Conservation (phyloP, 2,329 filamentous ascomycete genomes). For the Albifimbria verrucaria region DNA sequence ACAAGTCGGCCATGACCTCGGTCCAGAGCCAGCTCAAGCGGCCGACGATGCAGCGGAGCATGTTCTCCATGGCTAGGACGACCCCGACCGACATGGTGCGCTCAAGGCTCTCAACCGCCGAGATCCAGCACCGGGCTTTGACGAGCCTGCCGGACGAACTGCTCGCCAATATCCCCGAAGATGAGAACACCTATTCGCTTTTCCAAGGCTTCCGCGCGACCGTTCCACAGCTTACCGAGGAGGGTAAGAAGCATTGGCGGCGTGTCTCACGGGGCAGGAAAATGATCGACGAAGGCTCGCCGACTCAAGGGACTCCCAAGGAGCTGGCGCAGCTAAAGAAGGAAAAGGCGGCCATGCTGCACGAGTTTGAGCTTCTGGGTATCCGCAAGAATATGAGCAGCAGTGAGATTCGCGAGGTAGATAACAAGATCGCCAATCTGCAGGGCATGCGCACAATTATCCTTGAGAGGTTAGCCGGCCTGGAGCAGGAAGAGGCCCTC, state of each 20-base stretch:
- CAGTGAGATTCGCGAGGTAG: slow-evolving; percentile 92
- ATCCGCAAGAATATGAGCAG: slow-evolving; percentile 97
- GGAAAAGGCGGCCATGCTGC: slow-evolving; percentile 75
- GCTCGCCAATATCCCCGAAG: slow-evolving; percentile 82
- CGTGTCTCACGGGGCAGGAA: slow-evolving; percentile 73
- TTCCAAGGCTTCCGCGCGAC: slow-evolving; percentile 96
- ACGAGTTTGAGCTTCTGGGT: slow-evolving; percentile 84
- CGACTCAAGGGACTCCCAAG: slow-evolving; percentile 55
- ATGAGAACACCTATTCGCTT: slow-evolving; percentile 81
- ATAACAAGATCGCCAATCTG: slow-evolving; percentile 93
- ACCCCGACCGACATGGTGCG: slow-evolving; percentile 93
- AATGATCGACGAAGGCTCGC: slow-evolving; percentile 63
- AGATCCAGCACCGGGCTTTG: slow-evolving; percentile 92
- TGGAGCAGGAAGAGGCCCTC: slow-evolving; percentile 88
- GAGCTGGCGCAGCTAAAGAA: slow-evolving; percentile 72
- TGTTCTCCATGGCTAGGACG: slow-evolving; percentile 88
- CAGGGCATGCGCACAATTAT: slow-evolving; percentile 91
- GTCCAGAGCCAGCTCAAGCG: slow-evolving; percentile 85
- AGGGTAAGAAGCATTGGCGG: slow-evolving; percentile 67
- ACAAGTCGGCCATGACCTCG: slow-evolving; percentile 82
- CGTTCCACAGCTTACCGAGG: slow-evolving; percentile 68
- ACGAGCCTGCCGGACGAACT: slow-evolving; percentile 88
- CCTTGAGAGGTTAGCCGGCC: slow-evolving; percentile 75
- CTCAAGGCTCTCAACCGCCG: slow-evolving; percentile 81
- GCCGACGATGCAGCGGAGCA: slow-evolving; percentile 79